Base-by-base conservation (phyloP, 768 basidiomycete species). In the Suillus paluster region DNA sequence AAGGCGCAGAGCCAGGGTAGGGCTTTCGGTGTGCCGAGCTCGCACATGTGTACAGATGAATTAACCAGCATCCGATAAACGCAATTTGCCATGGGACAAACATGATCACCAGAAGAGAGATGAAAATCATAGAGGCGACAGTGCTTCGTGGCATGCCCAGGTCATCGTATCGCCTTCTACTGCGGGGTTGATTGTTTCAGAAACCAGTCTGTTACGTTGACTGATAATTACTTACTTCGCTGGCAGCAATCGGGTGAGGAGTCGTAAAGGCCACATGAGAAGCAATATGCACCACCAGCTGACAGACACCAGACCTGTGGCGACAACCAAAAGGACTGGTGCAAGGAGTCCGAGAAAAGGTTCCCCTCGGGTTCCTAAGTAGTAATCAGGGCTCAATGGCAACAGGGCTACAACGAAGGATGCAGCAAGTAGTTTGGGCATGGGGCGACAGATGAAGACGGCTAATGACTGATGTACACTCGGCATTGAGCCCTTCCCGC, bases 61-160 rank as follows among this genome's bases (percentile, higher is more conserved):
- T 85, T n/a, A 88, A 63, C 87, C 92, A 93, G 66, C 88, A 88
- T 21, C 92, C 88, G 25, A 97, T 81, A 75, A 91, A 95, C 5
- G 91, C 94, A 11, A 96, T 91, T 75, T 97, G 95, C 86, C 93
- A 94, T 0, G 95, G 95, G n/a, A 96, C 80, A 57, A 95, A 77
- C 42, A 92, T 65, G 62, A 89, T 83, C 42, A 95, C 87, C n/a
- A 89, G 76, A 17, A 83, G 64, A 56, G 89, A 81, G 38, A 95
- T 82, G 21, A 89, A 54, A 8, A 71, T 65, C 72, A 94, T 83
- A 7, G 90, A 90, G 7, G 87, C 45, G 27, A 88, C 33, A 4
- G 84, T 85, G 67, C 80, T 79, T 63, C 80, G 77, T 36, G 78
- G 79, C 52, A 83, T 74, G 27, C 79, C 73, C 6, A 66, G 55